Evolutionary conservation across 345 rosid genomes (phyloP).

Genomic region (Trapa bicornis): DNA sequence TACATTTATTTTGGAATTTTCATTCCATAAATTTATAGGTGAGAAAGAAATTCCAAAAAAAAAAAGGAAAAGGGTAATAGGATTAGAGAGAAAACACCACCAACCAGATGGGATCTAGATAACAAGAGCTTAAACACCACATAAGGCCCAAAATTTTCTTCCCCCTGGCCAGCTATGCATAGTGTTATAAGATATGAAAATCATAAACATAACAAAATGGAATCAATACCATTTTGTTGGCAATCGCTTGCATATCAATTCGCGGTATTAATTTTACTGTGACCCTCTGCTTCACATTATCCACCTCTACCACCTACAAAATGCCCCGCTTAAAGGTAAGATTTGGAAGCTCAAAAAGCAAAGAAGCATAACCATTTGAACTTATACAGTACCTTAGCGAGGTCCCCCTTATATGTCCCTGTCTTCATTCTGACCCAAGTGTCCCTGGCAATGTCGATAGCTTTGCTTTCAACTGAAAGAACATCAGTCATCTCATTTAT

Average conservation of each 20-base stretch:
- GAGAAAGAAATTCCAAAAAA: too few species aligned
- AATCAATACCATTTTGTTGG: conserved; percentile 70
- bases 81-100: too few species aligned
- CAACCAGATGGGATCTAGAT: too few species aligned
- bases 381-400: conserved; percentile 50
- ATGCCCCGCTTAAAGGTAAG: not conserved
- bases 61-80: too few species aligned
- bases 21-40: too few species aligned
- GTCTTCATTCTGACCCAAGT: conserved; percentile 97
- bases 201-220: not conserved
- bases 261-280: conserved; percentile 89
- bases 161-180: not conserved
- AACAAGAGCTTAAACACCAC: too few species aligned
- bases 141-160: not conserved
- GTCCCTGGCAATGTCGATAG: conserved; percentile 81
- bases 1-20: too few species aligned
- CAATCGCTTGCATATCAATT: conserved; percentile 85
- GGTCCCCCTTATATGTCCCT: conserved; percentile 87
- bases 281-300: conserved; percentile 82
- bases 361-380: conserved; percentile 6
- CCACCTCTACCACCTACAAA: conserved; percentile 82
- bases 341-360: not conserved
- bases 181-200: not conserved
- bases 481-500: conserved; percentile 98
- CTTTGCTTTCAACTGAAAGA: conserved; percentile 93